phyloP scores from a whole-genome alignment of 164 flowering plant genomes.

The Magnolia officinalis region DNA sequence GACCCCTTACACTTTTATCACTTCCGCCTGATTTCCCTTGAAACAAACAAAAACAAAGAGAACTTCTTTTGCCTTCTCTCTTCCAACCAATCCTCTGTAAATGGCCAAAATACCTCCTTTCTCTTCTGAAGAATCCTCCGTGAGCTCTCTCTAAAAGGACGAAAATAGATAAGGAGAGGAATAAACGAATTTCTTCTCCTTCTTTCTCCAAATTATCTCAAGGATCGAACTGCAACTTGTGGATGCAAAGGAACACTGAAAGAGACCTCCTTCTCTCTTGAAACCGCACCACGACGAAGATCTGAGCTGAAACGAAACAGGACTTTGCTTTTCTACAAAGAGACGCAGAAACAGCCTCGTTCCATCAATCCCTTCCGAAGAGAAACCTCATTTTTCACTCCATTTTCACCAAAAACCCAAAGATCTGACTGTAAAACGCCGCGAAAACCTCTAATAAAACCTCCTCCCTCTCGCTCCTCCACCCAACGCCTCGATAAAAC shows the following conservation, averaged over 20 bases:
- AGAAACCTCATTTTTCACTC: background rate
- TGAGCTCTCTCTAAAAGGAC: background rate
- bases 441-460: background rate
- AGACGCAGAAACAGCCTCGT: background rate
- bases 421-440: background rate
- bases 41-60: background rate
- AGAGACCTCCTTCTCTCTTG: background rate
- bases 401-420: constrained; percentile 1
- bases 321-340: background rate
- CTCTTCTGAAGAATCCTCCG: background rate
- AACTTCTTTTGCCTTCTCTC: background rate
- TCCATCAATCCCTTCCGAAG: background rate
- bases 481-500: background rate
- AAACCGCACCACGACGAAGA: background rate
- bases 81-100: background rate
- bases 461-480: background rate
- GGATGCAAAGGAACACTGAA: background rate
- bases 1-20: background rate
- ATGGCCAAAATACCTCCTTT: background rate
- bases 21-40: background rate
- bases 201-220: background rate
- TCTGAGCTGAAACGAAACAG: background rate
- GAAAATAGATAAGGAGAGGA: background rate
- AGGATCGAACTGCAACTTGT: background rate
- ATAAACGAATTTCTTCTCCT: background rate